Evolutionary conservation across 2,329 filamentous ascomycete species (phyloP), one percentile per base, ranked within the genome.

Genomic region (Capronia americana): DNA sequence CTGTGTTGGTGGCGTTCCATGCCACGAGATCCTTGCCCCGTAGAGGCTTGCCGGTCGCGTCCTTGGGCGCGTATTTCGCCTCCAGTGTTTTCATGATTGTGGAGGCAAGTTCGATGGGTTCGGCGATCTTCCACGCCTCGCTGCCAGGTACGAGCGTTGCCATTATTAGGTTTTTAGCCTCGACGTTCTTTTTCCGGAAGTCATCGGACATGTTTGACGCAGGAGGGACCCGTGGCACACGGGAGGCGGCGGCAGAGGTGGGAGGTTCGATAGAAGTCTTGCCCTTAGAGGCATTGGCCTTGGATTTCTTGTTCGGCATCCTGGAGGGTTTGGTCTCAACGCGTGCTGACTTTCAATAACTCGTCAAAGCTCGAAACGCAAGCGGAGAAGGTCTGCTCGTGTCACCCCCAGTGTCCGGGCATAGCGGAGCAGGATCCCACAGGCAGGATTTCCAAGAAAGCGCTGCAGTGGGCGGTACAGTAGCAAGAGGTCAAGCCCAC

Each of bases 71-170:
- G 41, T 71, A 69, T 51, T 65, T 63, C 3, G 65, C 63, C 59
- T 71, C 63, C 63, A 71, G 32, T 12, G 65, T 65, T 44, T 65
- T 71, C 69, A 68, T 70, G 12, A 69, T 70, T 17, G 69, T 67
- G 20, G 67, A 64, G 23, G 69, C 69, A 11, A 68, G 59, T 55
- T 70, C 65, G 28, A 68, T 59, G 17, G 63, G 59, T 50, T 71
- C 68, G n/a, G 69, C 69, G 26, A 71, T 68, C 61, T 67, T 69
- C 65, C 65, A 70, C 26, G 69, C 58, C 44, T 71, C 69, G 28
- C 60, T 65, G n/a, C 68, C 69, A 3, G 69, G 69, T 3, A 65
- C 65, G 44, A 71, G 59, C n/a, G 69, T 68, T n/a, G 67, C 68
- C 69, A 70, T 66, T 57, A 71, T 68, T 3, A 71, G 61, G n/a